These are phyloP conservation scores for Picea sitchensis DNA, from an alignment of 75 land plant genomes.

Conservation along the genomic window DNA sequence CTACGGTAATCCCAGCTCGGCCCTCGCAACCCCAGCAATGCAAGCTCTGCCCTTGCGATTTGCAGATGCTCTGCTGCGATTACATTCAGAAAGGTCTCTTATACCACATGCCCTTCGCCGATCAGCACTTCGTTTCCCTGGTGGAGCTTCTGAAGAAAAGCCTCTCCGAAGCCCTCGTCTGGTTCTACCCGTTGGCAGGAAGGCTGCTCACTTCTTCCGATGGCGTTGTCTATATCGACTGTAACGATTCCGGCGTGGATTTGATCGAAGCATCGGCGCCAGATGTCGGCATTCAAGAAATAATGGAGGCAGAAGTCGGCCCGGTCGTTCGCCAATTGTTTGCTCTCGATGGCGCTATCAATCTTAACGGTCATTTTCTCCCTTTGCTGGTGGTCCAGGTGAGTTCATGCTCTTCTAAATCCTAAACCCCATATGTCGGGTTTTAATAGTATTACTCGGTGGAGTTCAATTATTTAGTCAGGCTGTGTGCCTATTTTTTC, in stretches of 20 bases:
- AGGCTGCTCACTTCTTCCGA: constrained; percentile 24
- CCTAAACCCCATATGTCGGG: too few relatives aligned
- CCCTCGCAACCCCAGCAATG: constrained; percentile 22
- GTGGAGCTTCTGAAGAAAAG: constrained; percentile 21
- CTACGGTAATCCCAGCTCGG: constrained; percentile 19
- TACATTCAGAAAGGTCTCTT: constrained; percentile 69
- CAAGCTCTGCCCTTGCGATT: constrained; percentile 51
- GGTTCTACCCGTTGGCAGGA: constrained; percentile 60
- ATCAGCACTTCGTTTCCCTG: constrained; percentile 2
- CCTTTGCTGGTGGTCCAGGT: constrained; percentile 52
- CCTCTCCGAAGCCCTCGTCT: constrained; percentile 40
- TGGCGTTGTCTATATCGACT: constrained; percentile 34
- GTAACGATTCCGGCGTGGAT: constrained; percentile 47
- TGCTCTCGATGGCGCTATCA: constrained; percentile 30
- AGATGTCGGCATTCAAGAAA: constrained; percentile 13
- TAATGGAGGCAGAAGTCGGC: constrained; percentile 22
- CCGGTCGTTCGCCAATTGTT: constrained; percentile 27
- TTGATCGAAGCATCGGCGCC: constrained; percentile 44
- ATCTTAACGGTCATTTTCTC: constrained; percentile 30
- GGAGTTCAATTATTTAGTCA: too few relatives aligned
- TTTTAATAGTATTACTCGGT: too few relatives aligned
- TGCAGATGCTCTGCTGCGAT: constrained; percentile 59
- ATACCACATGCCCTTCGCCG: constrained; percentile 23
- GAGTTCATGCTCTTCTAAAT: not conserved
- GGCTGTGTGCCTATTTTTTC: too few relatives aligned